Evolutionary conservation across 2,329 filamentous ascomycete genomes (phyloP).

Genomic region (Fusarium sp.): DNA sequence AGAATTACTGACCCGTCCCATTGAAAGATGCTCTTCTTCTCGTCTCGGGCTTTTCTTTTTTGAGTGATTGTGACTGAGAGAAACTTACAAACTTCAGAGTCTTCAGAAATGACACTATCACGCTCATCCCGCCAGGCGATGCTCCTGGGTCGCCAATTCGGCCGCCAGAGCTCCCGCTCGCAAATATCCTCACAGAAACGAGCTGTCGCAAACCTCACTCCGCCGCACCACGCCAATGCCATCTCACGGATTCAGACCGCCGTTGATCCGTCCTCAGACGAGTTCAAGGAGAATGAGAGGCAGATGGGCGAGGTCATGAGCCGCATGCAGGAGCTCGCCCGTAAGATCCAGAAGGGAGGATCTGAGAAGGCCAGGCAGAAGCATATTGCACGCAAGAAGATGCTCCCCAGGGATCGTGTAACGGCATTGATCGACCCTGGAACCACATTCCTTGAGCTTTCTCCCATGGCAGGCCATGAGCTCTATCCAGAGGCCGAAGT

Average conservation of each 20-base stretch:
- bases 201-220: constrained; percentile 79
- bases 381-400: constrained; percentile 89
- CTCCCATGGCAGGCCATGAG: constrained; percentile 87
- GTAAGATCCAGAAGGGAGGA: constrained; percentile 80
- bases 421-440: constrained; percentile 89
- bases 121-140: constrained; percentile 63
- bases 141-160: constrained; percentile 53
- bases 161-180: constrained; percentile 57
- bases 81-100: constrained; percentile 6
- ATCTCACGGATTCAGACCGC: constrained; percentile 83
- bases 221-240: constrained; percentile 83
- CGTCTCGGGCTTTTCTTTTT: not conserved
- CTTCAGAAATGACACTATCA: constrained; percentile 60
- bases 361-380: constrained; percentile 86
- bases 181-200: constrained; percentile 49
- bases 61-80: constrained; percentile 4
- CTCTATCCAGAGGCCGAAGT: constrained; percentile 90
- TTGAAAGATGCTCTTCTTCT: constrained; percentile 27
- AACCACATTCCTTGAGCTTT: constrained; percentile 93
- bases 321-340: constrained; percentile 77
- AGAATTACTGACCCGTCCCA: constrained; percentile 22
- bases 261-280: constrained; percentile 81
- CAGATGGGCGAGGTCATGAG: constrained; percentile 82
- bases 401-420: constrained; percentile 91
- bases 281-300: constrained; percentile 83